Base-by-base conservation (phyloP, 352 stramenopile genomes). In the Phytophthora hibernalis region DNA sequence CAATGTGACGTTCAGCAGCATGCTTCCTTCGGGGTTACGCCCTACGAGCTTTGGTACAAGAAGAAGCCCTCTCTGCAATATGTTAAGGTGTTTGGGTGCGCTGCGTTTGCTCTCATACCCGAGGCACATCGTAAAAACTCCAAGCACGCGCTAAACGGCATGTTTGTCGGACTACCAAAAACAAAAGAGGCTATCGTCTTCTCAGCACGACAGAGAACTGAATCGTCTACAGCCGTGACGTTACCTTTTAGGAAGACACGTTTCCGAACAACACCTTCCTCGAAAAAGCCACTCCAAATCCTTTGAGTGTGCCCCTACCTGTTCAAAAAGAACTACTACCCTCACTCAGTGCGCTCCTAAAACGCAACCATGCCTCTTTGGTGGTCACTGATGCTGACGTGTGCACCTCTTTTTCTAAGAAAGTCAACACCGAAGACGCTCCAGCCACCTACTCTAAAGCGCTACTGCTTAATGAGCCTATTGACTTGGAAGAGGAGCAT, bases 121-220 rank as follows among this genome's bases (percentile, higher is more conserved):
- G 49, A 58, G 12, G 18, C 35, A 3, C 50, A 62, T 11, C 56
- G 50, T 3, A 62, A 61, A 62, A 71, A 38, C 33, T 66, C 1
- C 21, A 62, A 4, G 4, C 31, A 0, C 33, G 56, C 8, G 63
- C 50, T 20, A 37, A 35, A 12, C 33, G 37, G 18, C 54, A 65
- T 65, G 50, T 62, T 52, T 33, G n/a, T 71, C 1, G 50, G 63
- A 1, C 24, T 67, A 22, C 63, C 42, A 26, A 31, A 28, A 66
- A 67, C 31, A 67, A 71, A 57, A 62, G 54, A 28, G 43, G 63
- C 7, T 66, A 62, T 18, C 44, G 49, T n/a, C 43, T 59, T 10
- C 40, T 66, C 4, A 45, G 43, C 24, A 67, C 56, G 8, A 45
- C 24, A 2, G 50, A 57, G 16, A 71, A 71, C 16, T 15, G 24